Conservation (phyloP, 345 rosid genomes). For the Gossypium herbaceum region DNA sequence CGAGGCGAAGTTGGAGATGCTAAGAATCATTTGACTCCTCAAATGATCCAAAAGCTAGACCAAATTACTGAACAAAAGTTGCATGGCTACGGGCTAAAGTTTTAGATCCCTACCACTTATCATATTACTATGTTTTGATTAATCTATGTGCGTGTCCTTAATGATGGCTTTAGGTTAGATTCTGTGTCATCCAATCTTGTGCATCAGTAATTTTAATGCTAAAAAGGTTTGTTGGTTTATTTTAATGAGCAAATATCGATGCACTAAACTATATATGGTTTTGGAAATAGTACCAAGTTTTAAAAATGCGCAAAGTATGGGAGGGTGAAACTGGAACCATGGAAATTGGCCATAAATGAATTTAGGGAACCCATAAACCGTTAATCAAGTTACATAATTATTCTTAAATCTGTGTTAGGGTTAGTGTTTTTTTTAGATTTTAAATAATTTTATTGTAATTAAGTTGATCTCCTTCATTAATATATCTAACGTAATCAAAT, state of each 20-base stretch:
- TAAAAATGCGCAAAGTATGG: neutral
- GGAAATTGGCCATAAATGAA: neutral
- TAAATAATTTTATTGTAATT: too few species aligned
- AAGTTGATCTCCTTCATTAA: too few species aligned
- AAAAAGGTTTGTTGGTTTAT: neutral
- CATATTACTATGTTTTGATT: neutral
- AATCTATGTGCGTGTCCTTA: neutral
- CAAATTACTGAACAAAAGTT: conserved; percentile 33
- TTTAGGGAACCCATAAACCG: too few species aligned
- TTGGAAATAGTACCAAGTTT: neutral
- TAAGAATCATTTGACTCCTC: conserved; percentile 39
- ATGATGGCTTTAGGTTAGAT: neutral
- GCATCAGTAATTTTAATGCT: neutral
- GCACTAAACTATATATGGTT: neutral
- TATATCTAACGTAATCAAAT: too few species aligned
- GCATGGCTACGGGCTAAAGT: conserved; percentile 28
- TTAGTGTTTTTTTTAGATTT: too few species aligned
- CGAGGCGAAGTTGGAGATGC: conserved; percentile 57
- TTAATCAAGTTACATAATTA: too few species aligned
- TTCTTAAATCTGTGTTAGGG: too few species aligned
- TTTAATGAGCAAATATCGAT: neutral
- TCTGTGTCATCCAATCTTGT: neutral
- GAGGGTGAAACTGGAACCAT: neutral
- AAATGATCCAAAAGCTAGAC: conserved; percentile 37
- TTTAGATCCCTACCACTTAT: conserved; percentile 10